A percentile compares a stretch with the other conserved stretches of the same genome.
These are phyloP conservation scores for Sugiyamaella novakii DNA, from an alignment of 1,139 yeast genomes.

Conservation along the genomic window DNA sequence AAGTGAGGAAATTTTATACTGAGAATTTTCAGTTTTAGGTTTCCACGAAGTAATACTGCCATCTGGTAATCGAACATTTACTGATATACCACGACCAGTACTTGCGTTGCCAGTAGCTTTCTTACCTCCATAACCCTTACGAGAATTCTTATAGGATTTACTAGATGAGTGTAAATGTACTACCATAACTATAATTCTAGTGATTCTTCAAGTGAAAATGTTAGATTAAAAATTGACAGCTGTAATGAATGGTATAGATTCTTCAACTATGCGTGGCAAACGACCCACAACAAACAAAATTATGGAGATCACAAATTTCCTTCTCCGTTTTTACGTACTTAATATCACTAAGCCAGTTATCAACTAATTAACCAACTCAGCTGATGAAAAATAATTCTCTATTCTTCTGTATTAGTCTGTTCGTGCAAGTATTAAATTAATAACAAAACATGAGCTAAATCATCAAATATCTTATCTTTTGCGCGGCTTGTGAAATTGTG, in stretches of 20 bases:
- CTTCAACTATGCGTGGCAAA: too few species aligned
- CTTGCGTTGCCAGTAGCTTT: background rate
- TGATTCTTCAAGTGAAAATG: background rate
- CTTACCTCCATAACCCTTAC: background rate
- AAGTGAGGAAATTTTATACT: background rate
- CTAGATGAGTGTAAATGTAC: background rate
- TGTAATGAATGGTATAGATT: too few species aligned
- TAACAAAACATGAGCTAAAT: background rate
- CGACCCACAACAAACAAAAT: background rate
- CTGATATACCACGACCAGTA: background rate
- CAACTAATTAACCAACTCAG: too few species aligned
- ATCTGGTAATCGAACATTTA: conserved; percentile 12
- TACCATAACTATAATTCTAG: conserved; percentile 10
- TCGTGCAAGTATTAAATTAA: too few species aligned
- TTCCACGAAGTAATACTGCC: conserved; percentile 9
- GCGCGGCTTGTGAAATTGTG: conserved; percentile 8
- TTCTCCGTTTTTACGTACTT: background rate
- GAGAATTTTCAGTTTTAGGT: conserved; percentile 4
- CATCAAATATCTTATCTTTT: conserved; percentile 14
- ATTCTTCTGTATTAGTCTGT: too few species aligned
- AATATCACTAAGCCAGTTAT: too few species aligned
- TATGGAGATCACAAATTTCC: background rate
- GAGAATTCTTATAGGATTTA: background rate
- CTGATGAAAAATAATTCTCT: background rate
- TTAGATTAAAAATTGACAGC: too few species aligned